These are phyloP conservation scores for Hevea brasiliensis DNA, from an alignment of 345 rosid species.

Conservation along the genomic window DNA sequence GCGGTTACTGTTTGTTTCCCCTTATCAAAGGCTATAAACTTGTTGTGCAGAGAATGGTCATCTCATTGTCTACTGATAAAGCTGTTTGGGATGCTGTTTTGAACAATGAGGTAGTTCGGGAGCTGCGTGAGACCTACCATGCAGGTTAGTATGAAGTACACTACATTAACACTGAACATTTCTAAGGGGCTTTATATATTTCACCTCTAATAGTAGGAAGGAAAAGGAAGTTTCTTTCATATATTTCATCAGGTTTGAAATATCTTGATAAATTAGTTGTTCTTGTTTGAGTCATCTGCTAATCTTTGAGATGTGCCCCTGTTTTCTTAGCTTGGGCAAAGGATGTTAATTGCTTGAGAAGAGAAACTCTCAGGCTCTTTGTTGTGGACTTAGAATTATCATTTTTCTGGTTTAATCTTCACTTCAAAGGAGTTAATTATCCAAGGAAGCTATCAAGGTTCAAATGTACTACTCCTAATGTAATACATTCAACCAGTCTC, in stretches of 20 bases:
- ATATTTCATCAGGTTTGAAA: background rate
- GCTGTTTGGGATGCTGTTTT: conserved; percentile 92
- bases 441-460: too few relatives aligned
- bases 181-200: background rate
- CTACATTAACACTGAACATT: background rate
- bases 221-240: background rate
- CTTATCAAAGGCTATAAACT: background rate
- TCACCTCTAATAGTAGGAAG: background rate
- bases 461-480: too few relatives aligned
- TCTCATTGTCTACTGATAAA: conserved; percentile 72
- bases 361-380: background rate
- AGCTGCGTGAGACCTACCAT: conserved; percentile 56
- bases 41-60: conserved; percentile 66
- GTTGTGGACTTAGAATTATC: background rate
- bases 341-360: background rate
- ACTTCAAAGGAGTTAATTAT: background rate
- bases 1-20: background rate
- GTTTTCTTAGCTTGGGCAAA: background rate
- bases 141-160: conserved; percentile 43
- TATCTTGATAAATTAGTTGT: too few relatives aligned
- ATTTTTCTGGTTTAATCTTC: background rate
- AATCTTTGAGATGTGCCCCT: background rate
- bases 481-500: too few relatives aligned
- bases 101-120: conserved; percentile 69
- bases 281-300: background rate